These are phyloP conservation scores for Xylaria curta DNA, from an alignment of 495 filamentous ascomycete species.

Conservation along the genomic window DNA sequence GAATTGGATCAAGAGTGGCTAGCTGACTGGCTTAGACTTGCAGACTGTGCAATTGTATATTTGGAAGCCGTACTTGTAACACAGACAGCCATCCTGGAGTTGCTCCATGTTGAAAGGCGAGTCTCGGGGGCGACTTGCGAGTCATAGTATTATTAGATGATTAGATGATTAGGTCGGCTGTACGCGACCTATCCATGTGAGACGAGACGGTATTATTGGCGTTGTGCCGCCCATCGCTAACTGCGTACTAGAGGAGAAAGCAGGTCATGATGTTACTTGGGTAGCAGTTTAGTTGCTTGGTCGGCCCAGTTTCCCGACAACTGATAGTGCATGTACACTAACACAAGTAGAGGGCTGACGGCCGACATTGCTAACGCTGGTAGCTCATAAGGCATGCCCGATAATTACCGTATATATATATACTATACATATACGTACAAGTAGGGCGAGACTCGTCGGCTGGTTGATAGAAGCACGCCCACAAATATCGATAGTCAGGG, in stretches of 20 bases:
- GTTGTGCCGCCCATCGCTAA: not conserved
- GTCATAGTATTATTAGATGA: conserved; percentile 10
- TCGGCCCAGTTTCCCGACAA: conserved; percentile 15
- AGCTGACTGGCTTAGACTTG: not conserved
- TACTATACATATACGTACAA: no score
- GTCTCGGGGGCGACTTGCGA: not conserved
- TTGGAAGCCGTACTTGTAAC: conserved; percentile 2
- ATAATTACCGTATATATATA: conserved; percentile 10
- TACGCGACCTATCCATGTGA: not conserved
- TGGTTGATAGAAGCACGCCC: conserved; percentile 2
- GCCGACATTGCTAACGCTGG: conserved; percentile 1
- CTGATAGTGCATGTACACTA: conserved; percentile 6
- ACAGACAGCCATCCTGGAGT: not conserved
- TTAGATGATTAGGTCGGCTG: not conserved
- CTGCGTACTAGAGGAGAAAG: not conserved
- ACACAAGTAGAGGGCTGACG: conserved; percentile 3
- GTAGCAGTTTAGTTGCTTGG: not conserved
- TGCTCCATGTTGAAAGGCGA: not conserved
- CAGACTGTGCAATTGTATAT: not conserved
- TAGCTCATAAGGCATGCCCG: not conserved
- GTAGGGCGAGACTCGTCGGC: no score
- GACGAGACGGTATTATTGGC: not conserved
- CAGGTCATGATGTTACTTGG: not conserved
- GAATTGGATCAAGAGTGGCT: not conserved
- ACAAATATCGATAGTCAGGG: not conserved